phyloP scores from a whole-genome alignment of 352 stramenopile species.

The Phytophthora chlamydospora region DNA sequence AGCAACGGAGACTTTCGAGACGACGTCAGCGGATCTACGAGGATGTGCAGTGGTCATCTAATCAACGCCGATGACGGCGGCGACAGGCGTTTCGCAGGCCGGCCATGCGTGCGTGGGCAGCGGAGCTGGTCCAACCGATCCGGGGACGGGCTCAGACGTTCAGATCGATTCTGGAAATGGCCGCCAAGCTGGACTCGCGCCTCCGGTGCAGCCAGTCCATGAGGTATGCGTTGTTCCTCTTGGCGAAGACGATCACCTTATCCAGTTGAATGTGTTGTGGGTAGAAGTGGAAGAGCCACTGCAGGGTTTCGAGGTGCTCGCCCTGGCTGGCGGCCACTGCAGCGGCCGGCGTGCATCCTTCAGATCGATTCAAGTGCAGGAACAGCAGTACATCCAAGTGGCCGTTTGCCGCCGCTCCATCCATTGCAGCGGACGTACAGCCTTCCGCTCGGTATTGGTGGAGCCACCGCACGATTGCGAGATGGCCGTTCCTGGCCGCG shows the following conservation, averaged over 20 bases:
- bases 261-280: not conserved
- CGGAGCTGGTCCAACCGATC: slow-evolving; percentile 11
- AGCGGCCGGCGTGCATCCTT: slow-evolving; percentile 12
- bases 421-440: not conserved
- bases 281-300: slow-evolving; percentile 22
- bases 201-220: slow-evolving; percentile 21
- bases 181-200: not conserved
- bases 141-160: slow-evolving; percentile 3
- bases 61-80: slow-evolving; percentile 5
- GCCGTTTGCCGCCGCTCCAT: slow-evolving; percentile 25
- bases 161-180: not conserved
- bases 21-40: slow-evolving; percentile 3
- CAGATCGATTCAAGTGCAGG: slow-evolving; percentile 23
- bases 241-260: slow-evolving; percentile 26
- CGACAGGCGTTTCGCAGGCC: slow-evolving; percentile 22
- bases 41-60: slow-evolving; percentile 33
- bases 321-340: slow-evolving; percentile 10
- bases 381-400: slow-evolving; percentile 39
- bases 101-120: slow-evolving; percentile 13
- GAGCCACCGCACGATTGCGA: slow-evolving; percentile 1
- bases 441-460: too few relatives aligned
- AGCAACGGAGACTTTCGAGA: not conserved
- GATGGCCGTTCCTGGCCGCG: slow-evolving; percentile 17
- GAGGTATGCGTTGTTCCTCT: slow-evolving; percentile 22
- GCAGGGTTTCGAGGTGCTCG: slow-evolving; percentile 26